Conservation (phyloP, 1,284 basidiomycete genomes). For the Sanghuangporus sanghuang region DNA sequence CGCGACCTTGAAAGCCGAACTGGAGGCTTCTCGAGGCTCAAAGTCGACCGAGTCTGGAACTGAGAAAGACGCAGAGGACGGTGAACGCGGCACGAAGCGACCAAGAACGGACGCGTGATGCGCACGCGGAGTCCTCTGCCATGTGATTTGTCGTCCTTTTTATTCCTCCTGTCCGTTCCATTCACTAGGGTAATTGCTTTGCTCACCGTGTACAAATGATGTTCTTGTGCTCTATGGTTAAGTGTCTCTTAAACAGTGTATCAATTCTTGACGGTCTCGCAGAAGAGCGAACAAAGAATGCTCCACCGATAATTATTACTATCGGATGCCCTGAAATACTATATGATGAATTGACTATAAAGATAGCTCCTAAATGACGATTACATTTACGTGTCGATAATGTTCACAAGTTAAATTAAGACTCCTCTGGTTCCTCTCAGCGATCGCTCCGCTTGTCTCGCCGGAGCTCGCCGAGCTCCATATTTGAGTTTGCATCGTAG, state of each 20-base stretch:
- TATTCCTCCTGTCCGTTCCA: background rate
- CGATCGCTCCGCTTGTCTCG: background rate
- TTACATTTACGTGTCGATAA: background rate
- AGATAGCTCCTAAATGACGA: background rate
- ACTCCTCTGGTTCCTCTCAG: background rate
- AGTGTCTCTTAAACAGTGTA: background rate
- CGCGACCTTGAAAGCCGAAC: slow-evolving; percentile 38
- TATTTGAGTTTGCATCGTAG: background rate
- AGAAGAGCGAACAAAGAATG: background rate
- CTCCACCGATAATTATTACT: background rate
- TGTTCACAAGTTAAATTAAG: too few relatives aligned
- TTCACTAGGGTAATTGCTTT: background rate
- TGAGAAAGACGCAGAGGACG: slow-evolving; percentile 17
- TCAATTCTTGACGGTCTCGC: background rate
- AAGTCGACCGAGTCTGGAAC: slow-evolving; percentile 21
- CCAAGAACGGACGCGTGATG: slow-evolving; percentile 23
- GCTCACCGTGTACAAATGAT: background rate
- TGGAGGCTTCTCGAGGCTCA: slow-evolving; percentile 20
- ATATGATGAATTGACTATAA: background rate
- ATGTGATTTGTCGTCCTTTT: background rate
- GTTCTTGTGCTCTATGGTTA: background rate
- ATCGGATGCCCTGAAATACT: background rate
- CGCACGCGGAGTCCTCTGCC: background rate
- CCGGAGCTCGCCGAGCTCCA: background rate
- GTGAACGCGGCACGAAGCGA: slow-evolving; percentile 24